Base-by-base conservation (phyloP, 306 rosid genomes). In the Ormosia emarginata region DNA sequence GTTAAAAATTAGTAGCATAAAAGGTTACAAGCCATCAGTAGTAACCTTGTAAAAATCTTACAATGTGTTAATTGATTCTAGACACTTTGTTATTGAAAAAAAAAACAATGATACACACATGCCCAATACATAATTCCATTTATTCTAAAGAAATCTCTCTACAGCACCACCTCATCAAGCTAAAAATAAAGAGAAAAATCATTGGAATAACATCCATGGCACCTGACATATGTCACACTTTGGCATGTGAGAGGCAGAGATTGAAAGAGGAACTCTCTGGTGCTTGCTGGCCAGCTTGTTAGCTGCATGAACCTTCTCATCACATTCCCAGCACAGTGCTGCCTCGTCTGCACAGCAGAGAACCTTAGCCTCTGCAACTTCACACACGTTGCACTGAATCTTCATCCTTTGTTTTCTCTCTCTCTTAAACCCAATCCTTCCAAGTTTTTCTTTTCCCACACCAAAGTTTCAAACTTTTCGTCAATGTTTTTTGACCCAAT, bases 271-370 rank as follows among this genome's bases (percentile, higher is more conserved):
- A 58, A 96, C 92, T 55, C 99, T 87, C 86, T 96, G 98, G 85
- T 96, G 99, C 82, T 91, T 93, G 82, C 92, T 82, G 11, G 97
- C 99, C 8, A 96, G 97, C 87, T 92, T 96, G 72, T 96, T 96
- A 53, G 99, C 98, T 3, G 97, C 94, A 77, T 96, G 99, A 86
- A 94, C 87, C 80, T 91, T 93, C 85, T 93, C 88, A 67, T 96
- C 99, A 77, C 97, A 96, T 1, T 89, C 91, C 94, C 92, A 89
- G 74, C 99, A 96, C 46, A 96, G 82, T 33, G 97, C 99, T n/a
- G 98, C 99, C 87, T 96, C 99, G 44, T 94, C 99, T 1, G 98
- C 99, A 70, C 99, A 96, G 80, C 99, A 96, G 8, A 96, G 82
- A 33, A 96, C 98, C 84, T 80, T 87, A 2, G 99, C 99, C 89